These are phyloP conservation scores for Fusarium buharicum DNA, from an alignment of 2,329 filamentous ascomycete genomes.

Conservation along the genomic window DNA sequence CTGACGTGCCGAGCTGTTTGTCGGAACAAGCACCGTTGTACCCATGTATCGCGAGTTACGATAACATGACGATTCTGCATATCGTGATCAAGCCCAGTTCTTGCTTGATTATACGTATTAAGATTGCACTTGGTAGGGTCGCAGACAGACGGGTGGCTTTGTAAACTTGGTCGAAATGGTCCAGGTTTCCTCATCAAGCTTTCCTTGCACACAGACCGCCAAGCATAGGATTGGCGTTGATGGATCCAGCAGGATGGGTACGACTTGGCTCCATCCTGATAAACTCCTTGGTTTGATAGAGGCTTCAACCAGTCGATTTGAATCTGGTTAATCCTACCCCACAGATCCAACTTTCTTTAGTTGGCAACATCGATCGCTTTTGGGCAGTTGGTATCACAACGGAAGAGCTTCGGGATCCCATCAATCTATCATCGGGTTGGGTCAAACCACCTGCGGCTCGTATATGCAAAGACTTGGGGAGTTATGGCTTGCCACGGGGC, in stretches of 20 bases:
- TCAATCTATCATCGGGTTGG: not conserved
- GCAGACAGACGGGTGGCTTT: not conserved
- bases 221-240: slow-evolving; percentile 8
- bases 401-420: not conserved
- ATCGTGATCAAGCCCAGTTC: not conserved
- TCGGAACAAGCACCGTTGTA: not conserved
- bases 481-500: not conserved
- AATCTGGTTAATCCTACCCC: not conserved
- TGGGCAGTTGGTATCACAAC: not conserved
- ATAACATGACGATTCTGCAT: slow-evolving; percentile 8
- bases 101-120: not conserved
- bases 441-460: slow-evolving; percentile 16
- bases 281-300: slow-evolving; percentile 3
- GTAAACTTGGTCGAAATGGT: not conserved
- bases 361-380: not conserved
- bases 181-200: slow-evolving; percentile 3
- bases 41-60: slow-evolving; percentile 4
- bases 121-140: not conserved
- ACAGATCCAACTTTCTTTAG: not conserved
- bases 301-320: not conserved
- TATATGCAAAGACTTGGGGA: slow-evolving; percentile 14
- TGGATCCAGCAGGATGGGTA: not conserved
- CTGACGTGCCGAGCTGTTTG: slow-evolving; percentile 2
- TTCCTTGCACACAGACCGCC: not conserved
- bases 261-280: not conserved